A percentile compares a stretch with the other conserved stretches of the same genome.
These are phyloP conservation scores for Tolypocladium sp. DNA, from an alignment of 2,329 filamentous ascomycete genomes.

Conservation along the genomic window DNA sequence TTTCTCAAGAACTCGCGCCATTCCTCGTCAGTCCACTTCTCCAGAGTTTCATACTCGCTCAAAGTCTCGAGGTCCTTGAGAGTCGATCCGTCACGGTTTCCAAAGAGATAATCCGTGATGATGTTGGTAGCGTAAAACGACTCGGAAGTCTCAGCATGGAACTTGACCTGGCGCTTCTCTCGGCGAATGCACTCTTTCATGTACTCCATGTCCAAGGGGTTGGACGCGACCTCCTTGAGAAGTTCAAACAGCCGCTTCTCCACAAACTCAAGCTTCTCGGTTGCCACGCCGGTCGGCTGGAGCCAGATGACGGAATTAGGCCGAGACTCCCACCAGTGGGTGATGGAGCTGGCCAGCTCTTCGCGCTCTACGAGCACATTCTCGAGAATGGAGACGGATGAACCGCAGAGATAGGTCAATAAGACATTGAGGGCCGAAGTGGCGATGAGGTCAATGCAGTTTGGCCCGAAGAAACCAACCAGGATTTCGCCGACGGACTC, in stretches of 20 bases:
- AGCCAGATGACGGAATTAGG: constrained; percentile 81
- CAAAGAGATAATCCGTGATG: constrained; percentile 89
- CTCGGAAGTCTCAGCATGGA: constrained; percentile 71
- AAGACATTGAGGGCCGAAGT: constrained; percentile 70
- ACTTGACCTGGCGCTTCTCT: constrained; percentile 73
- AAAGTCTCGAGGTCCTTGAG: constrained; percentile 50
- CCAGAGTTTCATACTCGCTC: constrained; percentile 57
- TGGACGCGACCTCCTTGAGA: constrained; percentile 68
- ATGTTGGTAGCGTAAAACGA: constrained; percentile 77
- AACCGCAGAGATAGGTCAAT: constrained; percentile 82
- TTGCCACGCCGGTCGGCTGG: constrained; percentile 77
- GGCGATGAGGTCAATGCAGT: constrained; percentile 60
- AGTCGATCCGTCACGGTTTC: constrained; percentile 72
- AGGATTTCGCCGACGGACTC: constrained; percentile 86
- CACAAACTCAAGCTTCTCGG: constrained; percentile 72
- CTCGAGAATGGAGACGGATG: constrained; percentile 84
- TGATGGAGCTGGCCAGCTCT: constrained; percentile 79
- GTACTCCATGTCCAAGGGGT: constrained; percentile 82
- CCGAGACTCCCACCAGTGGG: constrained; percentile 68
- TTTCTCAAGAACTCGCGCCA: constrained; percentile 77
- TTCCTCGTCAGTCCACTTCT: constrained; percentile 71
- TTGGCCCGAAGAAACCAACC: constrained; percentile 79
- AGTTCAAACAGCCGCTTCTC: constrained; percentile 81
- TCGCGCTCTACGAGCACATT: constrained; percentile 90
- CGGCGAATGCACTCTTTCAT: constrained; percentile 79